Evolutionary conservation across 306 rosid genomes (phyloP), one percentile per base, ranked within the genome.

Genomic region (Begonia masoniana): DNA sequence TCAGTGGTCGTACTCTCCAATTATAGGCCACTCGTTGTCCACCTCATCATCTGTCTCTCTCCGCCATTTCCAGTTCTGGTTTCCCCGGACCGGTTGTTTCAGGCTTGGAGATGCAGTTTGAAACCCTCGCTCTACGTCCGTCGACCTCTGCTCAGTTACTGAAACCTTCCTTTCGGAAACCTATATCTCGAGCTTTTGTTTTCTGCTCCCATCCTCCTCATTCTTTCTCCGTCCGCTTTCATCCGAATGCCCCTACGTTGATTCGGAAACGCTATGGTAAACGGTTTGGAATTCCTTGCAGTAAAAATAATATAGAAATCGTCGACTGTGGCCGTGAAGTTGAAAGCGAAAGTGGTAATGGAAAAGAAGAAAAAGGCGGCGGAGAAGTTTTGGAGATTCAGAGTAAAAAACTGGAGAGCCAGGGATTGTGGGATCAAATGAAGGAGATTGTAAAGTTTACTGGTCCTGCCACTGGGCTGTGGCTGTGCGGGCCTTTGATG

Each of bases 401-500:
- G 62, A 59, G 42, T 0, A 66, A 59, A 49, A 81, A 78, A 36
- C 52, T 82, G 58, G 82, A 49, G 49, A 60, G 59, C 6, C 74
- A 63, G 62, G 71, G 77, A 14, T 66, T 82, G 68, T 76, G 81
- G 87, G 52, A 6, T 47, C 97, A 89, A 67, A 71, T 85, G 64
- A 78, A 78, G 76, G 85, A 82, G 75, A 89, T 85, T 42, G 64
- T 71, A 0, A 65, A 52, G 65, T 82, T 89, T 51, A 74, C 87
- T 0, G 97, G 85, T 10, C 95, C 97, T 3, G 91, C 94, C 0
- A 73, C 81, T 1, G 97, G 81, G 13, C 76, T 89, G 64, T 89
- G 97, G 97, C 56, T 82, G 3, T 78, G 91, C 15, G 94, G 85
- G 39, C 97, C 95, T 3, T 60, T 85, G 10, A 82, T 85, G 97